Percentiles rank a stretch among this genome's conserved stretches.
These are phyloP conservation scores for Myxozyma mucilagina DNA, from an alignment of 805 yeast species.

Conservation along the genomic window DNA sequence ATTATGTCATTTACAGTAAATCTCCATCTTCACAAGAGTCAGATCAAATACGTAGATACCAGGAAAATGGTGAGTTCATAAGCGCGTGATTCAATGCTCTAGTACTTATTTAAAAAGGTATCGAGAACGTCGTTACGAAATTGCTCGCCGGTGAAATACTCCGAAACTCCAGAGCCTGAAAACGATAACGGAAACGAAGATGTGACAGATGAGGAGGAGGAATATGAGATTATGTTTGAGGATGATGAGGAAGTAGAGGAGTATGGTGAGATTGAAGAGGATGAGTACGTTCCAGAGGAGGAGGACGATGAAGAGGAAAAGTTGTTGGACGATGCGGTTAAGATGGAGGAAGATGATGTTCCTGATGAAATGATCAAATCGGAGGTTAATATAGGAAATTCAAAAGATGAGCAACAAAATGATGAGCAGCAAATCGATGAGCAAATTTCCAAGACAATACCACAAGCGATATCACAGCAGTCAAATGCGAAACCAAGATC, in stretches of 20 bases:
- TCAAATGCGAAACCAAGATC: neutral
- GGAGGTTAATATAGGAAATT: neutral
- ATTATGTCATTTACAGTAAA: too few relatives aligned
- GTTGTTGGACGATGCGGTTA: neutral
- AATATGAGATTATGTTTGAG: constrained; percentile 19
- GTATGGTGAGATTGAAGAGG: constrained; percentile 12
- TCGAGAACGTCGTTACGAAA: too few relatives aligned
- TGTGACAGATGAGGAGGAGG: neutral
- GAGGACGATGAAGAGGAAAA: neutral
- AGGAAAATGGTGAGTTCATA: too few relatives aligned
- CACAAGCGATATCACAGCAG: neutral
- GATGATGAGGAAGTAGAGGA: constrained; percentile 16
- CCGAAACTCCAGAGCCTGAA: constrained; percentile 1
- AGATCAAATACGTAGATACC: too few relatives aligned
- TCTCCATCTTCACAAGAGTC: too few relatives aligned
- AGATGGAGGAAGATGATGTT: neutral
- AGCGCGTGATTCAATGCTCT: too few relatives aligned
- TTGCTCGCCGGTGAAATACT: too few relatives aligned
- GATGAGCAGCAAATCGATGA: neutral
- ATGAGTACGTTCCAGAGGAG: neutral
- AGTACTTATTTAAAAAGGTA: too few relatives aligned
- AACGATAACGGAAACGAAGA: neutral
- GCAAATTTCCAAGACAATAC: neutral
- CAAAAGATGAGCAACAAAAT: neutral
- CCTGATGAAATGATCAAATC: neutral